phyloP scores from a whole-genome alignment of 306 rosid species.

The Trifolium pratense region DNA sequence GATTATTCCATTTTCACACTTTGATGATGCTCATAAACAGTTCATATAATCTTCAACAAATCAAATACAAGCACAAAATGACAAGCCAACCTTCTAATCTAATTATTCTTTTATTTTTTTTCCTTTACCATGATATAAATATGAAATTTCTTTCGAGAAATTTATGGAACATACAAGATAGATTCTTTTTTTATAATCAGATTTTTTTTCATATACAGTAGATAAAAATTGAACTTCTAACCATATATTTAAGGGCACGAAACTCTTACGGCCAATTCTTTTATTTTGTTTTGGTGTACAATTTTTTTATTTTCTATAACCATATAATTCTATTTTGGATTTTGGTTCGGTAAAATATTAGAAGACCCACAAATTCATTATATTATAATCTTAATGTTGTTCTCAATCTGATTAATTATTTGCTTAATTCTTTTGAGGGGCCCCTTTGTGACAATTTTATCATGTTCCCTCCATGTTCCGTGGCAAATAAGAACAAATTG shows the following conservation, averaged over 20 bases:
- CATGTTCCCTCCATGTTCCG: conserved; percentile 31
- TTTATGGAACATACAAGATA: too few relatives aligned
- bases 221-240: too few relatives aligned
- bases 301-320: conserved; percentile 9
- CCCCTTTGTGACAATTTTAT: conserved; percentile 29
- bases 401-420: conserved; percentile 41
- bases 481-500: conserved; percentile 40
- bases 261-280: not conserved
- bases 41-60: conserved; percentile 51
- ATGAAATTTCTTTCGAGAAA: too few relatives aligned
- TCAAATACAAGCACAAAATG: conserved; percentile 53
- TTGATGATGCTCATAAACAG: conserved; percentile 48
- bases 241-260: too few relatives aligned
- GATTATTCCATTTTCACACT: conserved; percentile 45
- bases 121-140: too few relatives aligned
- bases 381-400: conserved; percentile 44
- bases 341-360: conserved; percentile 37
- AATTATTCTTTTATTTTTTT: conserved; percentile 38
- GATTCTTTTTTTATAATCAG: too few relatives aligned
- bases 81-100: conserved; percentile 69
- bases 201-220: too few relatives aligned
- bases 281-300: too few relatives aligned
- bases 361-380: conserved; percentile 36
- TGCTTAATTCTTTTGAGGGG: conserved; percentile 41
- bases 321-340: conserved; percentile 48